phyloP scores from a whole-genome alignment of 139 green algal genomes.

The Pleodorina starrii region DNA sequence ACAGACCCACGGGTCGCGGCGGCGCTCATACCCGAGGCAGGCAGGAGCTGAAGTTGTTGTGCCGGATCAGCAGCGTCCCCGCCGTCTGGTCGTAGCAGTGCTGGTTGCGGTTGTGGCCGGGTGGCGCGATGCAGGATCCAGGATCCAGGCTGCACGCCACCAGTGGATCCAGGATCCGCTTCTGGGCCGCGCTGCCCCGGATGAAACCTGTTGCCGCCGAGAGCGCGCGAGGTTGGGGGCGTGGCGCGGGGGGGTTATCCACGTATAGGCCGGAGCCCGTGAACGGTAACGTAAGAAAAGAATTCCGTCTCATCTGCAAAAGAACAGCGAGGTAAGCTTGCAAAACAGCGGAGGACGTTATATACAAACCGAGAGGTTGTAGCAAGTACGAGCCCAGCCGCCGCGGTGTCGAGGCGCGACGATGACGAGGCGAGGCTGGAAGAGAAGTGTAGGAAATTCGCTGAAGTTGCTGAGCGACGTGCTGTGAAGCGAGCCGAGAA shows the following conservation, averaged over 20 bases:
- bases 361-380: too few relatives aligned
- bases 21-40: neutral
- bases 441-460: too few relatives aligned
- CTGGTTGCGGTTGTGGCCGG: neutral
- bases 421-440: too few relatives aligned
- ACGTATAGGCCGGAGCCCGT: too few relatives aligned
- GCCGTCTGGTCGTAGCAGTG: constrained; percentile 48
- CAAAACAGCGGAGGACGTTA: too few relatives aligned
- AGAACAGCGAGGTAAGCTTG: too few relatives aligned
- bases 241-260: neutral
- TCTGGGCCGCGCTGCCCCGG: neutral
- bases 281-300: too few relatives aligned
- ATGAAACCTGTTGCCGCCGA: neutral
- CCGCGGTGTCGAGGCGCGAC: too few relatives aligned
- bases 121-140: constrained; percentile 27
- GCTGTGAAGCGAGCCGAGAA: too few relatives aligned
- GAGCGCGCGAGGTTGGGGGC: neutral
- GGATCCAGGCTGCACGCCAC: constrained; percentile 4
- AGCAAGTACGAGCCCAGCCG: too few relatives aligned
- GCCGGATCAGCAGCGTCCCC: constrained; percentile 15
- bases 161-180: neutral
- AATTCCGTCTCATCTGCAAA: too few relatives aligned
- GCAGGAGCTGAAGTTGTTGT: constrained; percentile 35
- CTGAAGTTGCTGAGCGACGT: too few relatives aligned
- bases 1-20: neutral